phyloP scores from a whole-genome alignment of 306 rosid genomes.

The Boehmeria nivea region DNA sequence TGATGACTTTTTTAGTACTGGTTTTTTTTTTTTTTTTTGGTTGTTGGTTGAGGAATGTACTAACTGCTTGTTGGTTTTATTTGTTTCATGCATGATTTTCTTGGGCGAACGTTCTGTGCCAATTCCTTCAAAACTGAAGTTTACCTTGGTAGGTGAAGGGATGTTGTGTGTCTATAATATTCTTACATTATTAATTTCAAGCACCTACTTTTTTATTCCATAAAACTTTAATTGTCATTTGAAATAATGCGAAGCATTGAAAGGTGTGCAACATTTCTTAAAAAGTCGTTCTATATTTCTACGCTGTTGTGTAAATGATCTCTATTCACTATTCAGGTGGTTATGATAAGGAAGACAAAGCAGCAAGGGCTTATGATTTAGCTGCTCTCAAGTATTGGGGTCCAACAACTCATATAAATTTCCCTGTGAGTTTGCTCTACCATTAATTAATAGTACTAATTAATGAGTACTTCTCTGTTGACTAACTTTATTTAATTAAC shows the following conservation, averaged over 20 bases:
- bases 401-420: constrained; percentile 92
- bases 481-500: constrained; percentile 23
- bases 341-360: constrained; percentile 97
- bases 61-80: constrained; percentile 15
- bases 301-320: constrained; percentile 18
- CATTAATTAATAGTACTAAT: not conserved
- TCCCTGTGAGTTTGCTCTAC: constrained; percentile 59
- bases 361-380: constrained; percentile 95
- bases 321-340: constrained; percentile 55
- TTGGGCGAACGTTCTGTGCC: constrained; percentile 13
- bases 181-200: constrained; percentile 15
- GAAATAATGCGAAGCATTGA: constrained; percentile 18
- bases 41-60: constrained; percentile 7
- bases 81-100: constrained; percentile 7
- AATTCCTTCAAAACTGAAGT: constrained; percentile 41
- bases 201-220: constrained; percentile 19
- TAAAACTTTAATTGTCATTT: constrained; percentile 1
- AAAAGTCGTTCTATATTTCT: not conserved
- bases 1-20: not conserved
- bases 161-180: constrained; percentile 2
- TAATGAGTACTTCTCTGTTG: too few relatives aligned
- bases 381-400: constrained; percentile 99
- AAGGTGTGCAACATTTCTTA: constrained; percentile 26
- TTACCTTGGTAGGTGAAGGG: constrained; percentile 80
- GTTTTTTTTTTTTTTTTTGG: not conserved